Evolutionary conservation across 2,329 filamentous ascomycete species (phyloP), one percentile per base, ranked within the genome.

Genomic region (Thyridium curvatum): DNA sequence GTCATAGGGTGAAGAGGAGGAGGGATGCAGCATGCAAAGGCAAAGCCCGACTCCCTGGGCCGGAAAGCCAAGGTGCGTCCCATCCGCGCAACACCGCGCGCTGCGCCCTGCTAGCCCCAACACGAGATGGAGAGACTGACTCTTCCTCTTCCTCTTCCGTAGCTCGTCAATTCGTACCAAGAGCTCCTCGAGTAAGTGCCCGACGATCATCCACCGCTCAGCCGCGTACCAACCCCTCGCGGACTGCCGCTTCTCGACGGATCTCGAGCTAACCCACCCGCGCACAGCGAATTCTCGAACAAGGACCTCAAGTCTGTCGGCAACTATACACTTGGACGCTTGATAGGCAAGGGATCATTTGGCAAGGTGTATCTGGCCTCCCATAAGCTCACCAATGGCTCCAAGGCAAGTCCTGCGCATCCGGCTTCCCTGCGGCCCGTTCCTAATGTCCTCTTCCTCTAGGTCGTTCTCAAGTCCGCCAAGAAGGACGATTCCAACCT

Each of bases 401-500:
- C 90, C 58, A 97, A 96, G 79, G 89, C 91, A 56, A 45, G 70
- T 57, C 36, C 21, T 26, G 21, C 21, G 6, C 18, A 8, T 32
- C n/a, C 35, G 29, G 16, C 34, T 26, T 14, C 12, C 15, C n/a
- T 15, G 16, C 12, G 29, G n/a, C 37, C 38, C 12, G 31, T 18
- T 30, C n/a, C 30, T 17, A 31, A 34, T 9, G 6, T 32, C 16
- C n/a, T 26, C 21, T 26, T 26, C 35, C 28, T 14, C 8, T 59
- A 94, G 87, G 93, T 98, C 52, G 93, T 98, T 29, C 86, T 98
- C 65, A 98, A 98, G 66, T 96, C 90, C 44, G 93, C 93, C 46
- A 91, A 93, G 59, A 96, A 95, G 62, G 84, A 90, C 58, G 93
- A 98, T 62, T 80, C 87, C 39, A 98, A 98, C 59, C 82, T 98